Percentiles rank a stretch among this genome's conserved stretches.
These are phyloP conservation scores for Strigomonas galati DNA, from an alignment of 208 protist genomes.

Conservation along the genomic window DNA sequence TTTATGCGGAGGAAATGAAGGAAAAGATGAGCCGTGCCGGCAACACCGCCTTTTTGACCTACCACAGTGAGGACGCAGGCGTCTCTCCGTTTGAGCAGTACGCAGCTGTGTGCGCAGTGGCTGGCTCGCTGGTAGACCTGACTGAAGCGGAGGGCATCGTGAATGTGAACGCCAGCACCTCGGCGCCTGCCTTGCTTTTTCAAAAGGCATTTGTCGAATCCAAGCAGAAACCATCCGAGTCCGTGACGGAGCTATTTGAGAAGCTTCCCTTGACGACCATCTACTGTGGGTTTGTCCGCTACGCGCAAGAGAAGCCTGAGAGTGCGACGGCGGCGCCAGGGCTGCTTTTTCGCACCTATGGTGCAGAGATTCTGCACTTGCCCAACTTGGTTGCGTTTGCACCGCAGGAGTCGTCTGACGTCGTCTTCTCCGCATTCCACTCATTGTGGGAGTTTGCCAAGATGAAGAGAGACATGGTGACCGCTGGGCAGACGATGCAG, in stretches of 20 bases:
- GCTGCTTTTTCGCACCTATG: conserved; percentile 25
- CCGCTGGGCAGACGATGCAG: conserved; percentile 9
- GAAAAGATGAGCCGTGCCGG: neutral
- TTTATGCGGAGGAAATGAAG: conserved; percentile 17
- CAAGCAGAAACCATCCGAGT: neutral
- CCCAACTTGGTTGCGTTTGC: conserved; percentile 21
- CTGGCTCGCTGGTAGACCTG: conserved; percentile 14
- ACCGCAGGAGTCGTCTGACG: conserved; percentile 7
- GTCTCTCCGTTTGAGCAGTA: conserved; percentile 24
- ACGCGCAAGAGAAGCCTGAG: neutral
- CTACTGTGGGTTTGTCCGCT: conserved; percentile 21
- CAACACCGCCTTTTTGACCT: conserved; percentile 20
- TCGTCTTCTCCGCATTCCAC: conserved; percentile 18
- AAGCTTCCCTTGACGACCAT: conserved; percentile 17
- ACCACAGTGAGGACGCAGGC: conserved; percentile 10
- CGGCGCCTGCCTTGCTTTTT: conserved; percentile 18
- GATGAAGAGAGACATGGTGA: neutral
- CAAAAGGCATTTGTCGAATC: conserved; percentile 7
- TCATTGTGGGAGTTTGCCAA: conserved; percentile 16
- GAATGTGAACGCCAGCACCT: conserved; percentile 19
- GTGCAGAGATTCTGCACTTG: conserved; percentile 17
- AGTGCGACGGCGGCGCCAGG: neutral
- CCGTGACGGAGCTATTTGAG: conserved; percentile 17
- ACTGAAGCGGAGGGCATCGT: conserved; percentile 17
- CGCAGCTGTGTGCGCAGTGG: conserved; percentile 18